These are phyloP conservation scores for Asclepias syriaca DNA, from an alignment of 257 asterid species.

Conservation along the genomic window DNA sequence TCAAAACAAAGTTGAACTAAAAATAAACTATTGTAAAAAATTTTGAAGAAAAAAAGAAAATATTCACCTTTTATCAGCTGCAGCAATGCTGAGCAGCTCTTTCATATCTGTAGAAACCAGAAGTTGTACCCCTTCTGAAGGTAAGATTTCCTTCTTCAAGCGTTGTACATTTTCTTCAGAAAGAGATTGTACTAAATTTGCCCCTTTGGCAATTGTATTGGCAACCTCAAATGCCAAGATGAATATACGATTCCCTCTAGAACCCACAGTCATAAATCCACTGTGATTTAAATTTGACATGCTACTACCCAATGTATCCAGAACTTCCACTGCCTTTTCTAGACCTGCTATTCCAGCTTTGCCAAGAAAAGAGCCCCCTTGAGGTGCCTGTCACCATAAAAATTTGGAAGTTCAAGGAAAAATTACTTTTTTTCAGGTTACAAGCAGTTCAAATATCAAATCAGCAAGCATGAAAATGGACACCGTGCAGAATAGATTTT, in stretches of 20 bases:
- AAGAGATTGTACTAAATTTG: conserved; percentile 74
- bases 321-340: conserved; percentile 94
- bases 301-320: conserved; percentile 96
- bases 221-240: conserved; percentile 97
- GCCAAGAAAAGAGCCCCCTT: conserved; percentile 80
- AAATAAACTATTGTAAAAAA: neutral
- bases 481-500: neutral
- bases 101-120: conserved; percentile 82
- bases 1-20: neutral
- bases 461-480: neutral
- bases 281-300: conserved; percentile 88
- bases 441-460: neutral
- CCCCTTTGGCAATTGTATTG: conserved; percentile 87
- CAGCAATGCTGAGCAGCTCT: conserved; percentile 86
- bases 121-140: conserved; percentile 70
- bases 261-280: conserved; percentile 64
- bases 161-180: conserved; percentile 66
- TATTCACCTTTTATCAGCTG: conserved; percentile 87
- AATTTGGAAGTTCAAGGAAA: neutral
- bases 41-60: neutral
- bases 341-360: conserved; percentile 88
- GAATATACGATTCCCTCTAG: conserved; percentile 69
- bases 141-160: conserved; percentile 74
- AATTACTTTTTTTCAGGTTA: neutral
- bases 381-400: conserved; percentile 62